phyloP scores from a whole-genome alignment of 75 land plant species.

The Picea sitchensis region DNA sequence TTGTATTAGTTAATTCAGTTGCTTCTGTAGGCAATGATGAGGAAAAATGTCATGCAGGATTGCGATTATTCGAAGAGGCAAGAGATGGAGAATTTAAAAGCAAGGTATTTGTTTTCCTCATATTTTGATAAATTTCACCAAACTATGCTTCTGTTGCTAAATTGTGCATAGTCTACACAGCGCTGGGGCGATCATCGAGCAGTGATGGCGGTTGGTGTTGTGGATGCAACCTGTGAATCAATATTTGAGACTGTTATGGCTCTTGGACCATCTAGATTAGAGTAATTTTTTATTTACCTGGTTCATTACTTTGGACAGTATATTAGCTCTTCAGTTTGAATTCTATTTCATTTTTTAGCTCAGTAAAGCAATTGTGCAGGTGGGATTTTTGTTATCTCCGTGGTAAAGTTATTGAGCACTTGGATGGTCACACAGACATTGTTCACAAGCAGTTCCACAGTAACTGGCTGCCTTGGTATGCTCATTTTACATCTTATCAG shows the following conservation, averaged over 20 bases:
- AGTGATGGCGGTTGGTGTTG: constrained; percentile 89
- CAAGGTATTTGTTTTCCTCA: constrained; percentile 28
- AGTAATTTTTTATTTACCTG: constrained; percentile 36
- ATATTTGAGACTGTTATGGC: constrained; percentile 81
- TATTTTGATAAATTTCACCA: constrained; percentile 1
- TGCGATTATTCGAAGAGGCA: constrained; percentile 82
- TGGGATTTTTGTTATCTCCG: constrained; percentile 83
- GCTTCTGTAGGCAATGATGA: background rate
- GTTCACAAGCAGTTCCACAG: constrained; percentile 66
- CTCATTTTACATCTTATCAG: constrained; percentile 13
- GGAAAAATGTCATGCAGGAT: constrained; percentile 35
- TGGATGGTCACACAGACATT: constrained; percentile 94
- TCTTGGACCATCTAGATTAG: constrained; percentile 84
- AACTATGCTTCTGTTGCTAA: background rate
- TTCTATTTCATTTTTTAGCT: background rate
- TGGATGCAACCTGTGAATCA: constrained; percentile 80
- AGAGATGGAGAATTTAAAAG: constrained; percentile 48
- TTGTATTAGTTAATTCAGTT: background rate
- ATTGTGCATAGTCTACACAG: constrained; percentile 18
- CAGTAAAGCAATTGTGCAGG: constrained; percentile 36
- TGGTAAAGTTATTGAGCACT: constrained; percentile 79
- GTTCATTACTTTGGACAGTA: constrained; percentile 4
- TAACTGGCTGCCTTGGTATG: constrained; percentile 86
- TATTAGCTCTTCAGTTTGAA: background rate
- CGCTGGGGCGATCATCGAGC: constrained; percentile 80